These are phyloP conservation scores for Turritis glabra DNA, from an alignment of 345 rosid species.

Conservation along the genomic window DNA sequence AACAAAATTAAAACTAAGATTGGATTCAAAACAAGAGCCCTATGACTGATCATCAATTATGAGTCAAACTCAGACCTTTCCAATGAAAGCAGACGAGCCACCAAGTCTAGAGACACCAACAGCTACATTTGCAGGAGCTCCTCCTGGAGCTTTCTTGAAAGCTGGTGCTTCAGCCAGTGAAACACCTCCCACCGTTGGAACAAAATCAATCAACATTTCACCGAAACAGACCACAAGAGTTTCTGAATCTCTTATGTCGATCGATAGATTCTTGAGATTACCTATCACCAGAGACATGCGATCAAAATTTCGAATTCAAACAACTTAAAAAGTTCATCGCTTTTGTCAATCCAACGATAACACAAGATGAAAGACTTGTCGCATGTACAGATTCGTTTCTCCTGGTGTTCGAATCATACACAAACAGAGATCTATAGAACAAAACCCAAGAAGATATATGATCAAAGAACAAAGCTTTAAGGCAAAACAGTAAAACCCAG, in stretches of 20 bases:
- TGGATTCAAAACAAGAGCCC: neutral
- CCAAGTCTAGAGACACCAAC: constrained; percentile 88
- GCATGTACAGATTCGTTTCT: neutral
- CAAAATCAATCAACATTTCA: constrained; percentile 95
- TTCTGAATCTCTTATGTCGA: constrained; percentile 25
- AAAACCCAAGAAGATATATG: constrained; percentile 22
- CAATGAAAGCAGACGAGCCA: constrained; percentile 92
- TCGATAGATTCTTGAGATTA: constrained; percentile 39
- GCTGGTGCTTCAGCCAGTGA: constrained; percentile 96
- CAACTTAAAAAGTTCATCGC: neutral
- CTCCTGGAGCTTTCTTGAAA: constrained; percentile 96
- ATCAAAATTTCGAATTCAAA: neutral
- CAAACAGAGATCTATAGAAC: constrained; percentile 29
- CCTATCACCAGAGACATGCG: constrained; percentile 31
- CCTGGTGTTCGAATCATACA: neutral
- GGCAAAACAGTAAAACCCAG: constrained; percentile 26
- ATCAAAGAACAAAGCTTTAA: constrained; percentile 31
- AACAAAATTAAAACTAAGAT: neutral
- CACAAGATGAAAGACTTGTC: constrained; percentile 16
- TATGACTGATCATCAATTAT: neutral
- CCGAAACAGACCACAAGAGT: constrained; percentile 84
- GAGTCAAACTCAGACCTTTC: constrained; percentile 63
- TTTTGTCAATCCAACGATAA: neutral
- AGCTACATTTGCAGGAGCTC: constrained; percentile 99
- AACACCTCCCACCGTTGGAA: constrained; percentile 82